Conservation (phyloP, 495 filamentous ascomycete genomes). For the Hypoxylon fuscum region DNA sequence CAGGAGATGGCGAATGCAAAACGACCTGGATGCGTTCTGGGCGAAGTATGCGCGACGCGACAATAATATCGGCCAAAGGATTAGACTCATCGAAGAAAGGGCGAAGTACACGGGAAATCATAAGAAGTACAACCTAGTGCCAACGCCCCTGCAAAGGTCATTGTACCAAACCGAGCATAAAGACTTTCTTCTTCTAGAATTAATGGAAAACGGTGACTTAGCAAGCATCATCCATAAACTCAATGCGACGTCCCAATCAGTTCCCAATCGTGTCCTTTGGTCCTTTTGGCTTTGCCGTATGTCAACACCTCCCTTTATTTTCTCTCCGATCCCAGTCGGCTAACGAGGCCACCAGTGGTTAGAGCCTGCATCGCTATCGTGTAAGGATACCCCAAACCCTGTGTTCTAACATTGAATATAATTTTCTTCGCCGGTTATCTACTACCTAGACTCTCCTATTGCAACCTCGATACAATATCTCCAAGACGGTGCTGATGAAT, state of each 20-base stretch:
- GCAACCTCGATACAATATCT: neutral
- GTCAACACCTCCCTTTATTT: neutral
- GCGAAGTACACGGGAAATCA: no score
- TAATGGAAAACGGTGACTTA: no score
- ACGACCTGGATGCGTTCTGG: no score
- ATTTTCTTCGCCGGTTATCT: neutral
- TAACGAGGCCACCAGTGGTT: constrained; percentile 27
- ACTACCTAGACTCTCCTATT: neutral
- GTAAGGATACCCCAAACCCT: constrained; percentile 6
- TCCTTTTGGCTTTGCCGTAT: constrained; percentile 32
- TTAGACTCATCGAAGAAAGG: no score
- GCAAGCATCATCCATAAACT: constrained; percentile 9
- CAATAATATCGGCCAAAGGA: no score
- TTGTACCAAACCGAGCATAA: no score
- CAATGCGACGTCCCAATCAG: neutral
- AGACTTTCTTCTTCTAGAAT: no score
- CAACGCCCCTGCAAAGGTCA: no score
- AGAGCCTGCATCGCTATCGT: constrained; percentile 27
- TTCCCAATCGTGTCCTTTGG: constrained; percentile 38
- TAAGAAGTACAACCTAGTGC: no score
- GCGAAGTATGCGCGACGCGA: no score
- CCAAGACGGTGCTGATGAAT: neutral
- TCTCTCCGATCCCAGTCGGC: neutral
- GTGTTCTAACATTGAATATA: neutral
- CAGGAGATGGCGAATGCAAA: constrained; percentile 8